Evolutionary conservation across 2,329 filamentous ascomycete genomes (phyloP), one percentile per base, ranked within the genome.

Genomic region (Xylaria sp.): DNA sequence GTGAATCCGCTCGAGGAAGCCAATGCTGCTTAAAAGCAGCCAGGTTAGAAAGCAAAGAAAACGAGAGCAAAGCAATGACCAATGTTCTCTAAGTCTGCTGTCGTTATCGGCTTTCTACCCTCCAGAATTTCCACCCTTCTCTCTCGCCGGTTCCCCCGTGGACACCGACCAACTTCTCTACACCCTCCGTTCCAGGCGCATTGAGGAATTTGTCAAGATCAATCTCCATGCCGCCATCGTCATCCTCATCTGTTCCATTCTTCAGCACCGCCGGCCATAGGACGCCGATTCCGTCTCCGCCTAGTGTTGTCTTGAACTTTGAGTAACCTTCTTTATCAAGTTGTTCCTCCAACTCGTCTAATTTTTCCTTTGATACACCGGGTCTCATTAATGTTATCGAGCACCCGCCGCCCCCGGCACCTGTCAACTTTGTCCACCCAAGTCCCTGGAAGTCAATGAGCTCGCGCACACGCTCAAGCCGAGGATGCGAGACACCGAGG

Each of bases 371-470:
- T 7, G 88, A 78, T 1, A 87, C 84, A 36, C 88, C 88, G 0
- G 93, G 92, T 72, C 91, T 92, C 58, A 99, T 85, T 3, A 99
- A 84, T 0, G 95, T 97, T 74, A 99, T 98, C 2, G 94, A 95
- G 80, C 97, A 98, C 2, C 96, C 96, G 66, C 96, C 97, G 13
- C 96, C 97, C 25, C 96, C 96, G 1, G 96, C 96, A 41, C 96
- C 96, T 0, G 96, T 99, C 66, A 99, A 87, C 80, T 99, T 99
- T 13, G 96, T 98, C 94, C 94, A 99, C 36, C 96, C 96, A 65
- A 98, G 92, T 49, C 91, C 92, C 66, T 94, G 89, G 75, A 96
- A 90, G 74, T 99, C 95, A 58, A 97, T 92, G 31, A 99, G 84
- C 81, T 97, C 95, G 71, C 96, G 90, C 74, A 99, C 90, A 39